phyloP scores from a whole-genome alignment of 768 basidiomycete species.

The Suillus brevipes region DNA sequence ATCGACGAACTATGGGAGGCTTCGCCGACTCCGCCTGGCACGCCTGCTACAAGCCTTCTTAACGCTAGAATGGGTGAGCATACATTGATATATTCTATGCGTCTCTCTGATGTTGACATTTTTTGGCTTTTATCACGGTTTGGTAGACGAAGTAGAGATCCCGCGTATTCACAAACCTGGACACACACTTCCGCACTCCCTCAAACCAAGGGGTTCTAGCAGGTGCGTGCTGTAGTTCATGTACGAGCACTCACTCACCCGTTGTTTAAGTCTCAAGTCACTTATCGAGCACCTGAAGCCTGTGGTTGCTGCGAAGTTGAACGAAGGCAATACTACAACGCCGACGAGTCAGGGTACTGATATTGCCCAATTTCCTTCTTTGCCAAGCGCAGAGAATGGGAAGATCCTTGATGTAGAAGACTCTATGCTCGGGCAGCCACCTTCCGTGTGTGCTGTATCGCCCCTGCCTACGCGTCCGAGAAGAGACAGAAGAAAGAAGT shows the following conservation, averaged over 20 bases:
- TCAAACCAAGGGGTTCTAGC: too few relatives aligned
- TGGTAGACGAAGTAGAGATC: conserved; percentile 51
- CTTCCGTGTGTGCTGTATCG: conserved; percentile 12
- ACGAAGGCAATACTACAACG: not conserved
- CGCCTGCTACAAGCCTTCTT: conserved; percentile 40
- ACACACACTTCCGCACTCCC: conserved; percentile 10
- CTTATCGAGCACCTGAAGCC: not conserved
- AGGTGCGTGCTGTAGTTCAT: not conserved
- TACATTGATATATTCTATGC: not conserved
- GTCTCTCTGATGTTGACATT: conserved; percentile 4
- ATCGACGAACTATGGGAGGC: conserved; percentile 53
- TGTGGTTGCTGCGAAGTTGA: not conserved
- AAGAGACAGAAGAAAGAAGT: not conserved
- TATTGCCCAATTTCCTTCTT: not conserved
- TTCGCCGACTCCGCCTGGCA: conserved; percentile 47
- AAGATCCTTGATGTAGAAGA: conserved; percentile 1
- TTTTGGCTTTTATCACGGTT: not conserved
- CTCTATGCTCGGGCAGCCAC: conserved; percentile 27
- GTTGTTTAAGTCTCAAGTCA: not conserved
- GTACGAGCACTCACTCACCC: not conserved
- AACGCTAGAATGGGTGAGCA: conserved; percentile 52
- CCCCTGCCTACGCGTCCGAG: too few relatives aligned
- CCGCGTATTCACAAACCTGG: conserved; percentile 54
- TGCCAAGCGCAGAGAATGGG: not conserved
- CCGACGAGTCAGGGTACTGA: not conserved